These are phyloP conservation scores for Colletotrichum coccodes DNA, from an alignment of 2,329 filamentous ascomycete genomes.

Conservation along the genomic window DNA sequence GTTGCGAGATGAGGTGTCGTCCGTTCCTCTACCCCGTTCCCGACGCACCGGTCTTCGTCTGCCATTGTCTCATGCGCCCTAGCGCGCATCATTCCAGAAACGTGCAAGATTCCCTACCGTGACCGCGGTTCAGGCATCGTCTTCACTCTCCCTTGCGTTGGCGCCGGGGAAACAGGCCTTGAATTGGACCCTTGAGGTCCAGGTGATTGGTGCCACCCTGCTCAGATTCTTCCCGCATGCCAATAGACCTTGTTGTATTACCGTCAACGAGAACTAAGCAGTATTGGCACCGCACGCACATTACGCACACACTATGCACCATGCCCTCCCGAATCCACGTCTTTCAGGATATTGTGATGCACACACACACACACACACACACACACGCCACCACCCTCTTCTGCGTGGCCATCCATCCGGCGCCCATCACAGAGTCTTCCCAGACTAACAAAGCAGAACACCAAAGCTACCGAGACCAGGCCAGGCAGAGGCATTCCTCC, in stretches of 20 bases:
- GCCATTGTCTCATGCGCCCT: constrained; percentile 5
- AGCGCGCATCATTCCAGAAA: neutral
- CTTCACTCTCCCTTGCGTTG: constrained; percentile 17
- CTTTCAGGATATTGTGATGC: neutral
- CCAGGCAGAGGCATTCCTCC: neutral
- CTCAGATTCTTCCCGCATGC: neutral
- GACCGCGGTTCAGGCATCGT: constrained; percentile 13
- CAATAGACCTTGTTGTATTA: neutral
- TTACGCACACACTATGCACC: constrained; percentile 2
- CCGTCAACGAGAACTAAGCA: neutral
- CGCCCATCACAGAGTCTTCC: neutral
- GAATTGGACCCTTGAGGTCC: neutral
- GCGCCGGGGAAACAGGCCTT: neutral
- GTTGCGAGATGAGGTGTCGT: neutral
- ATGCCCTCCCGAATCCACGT: neutral
- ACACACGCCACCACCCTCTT: constrained; percentile 17
- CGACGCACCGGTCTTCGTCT: neutral
- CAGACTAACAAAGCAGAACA: neutral
- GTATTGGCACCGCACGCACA: neutral
- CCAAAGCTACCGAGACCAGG: neutral
- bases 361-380: no score
- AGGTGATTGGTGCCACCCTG: neutral
- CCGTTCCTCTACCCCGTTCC: neutral
- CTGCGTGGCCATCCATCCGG: neutral
- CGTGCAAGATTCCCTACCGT: neutral